Evolutionary conservation across 331 rosid genomes (phyloP).

Genomic region (Malus hybrid): DNA sequence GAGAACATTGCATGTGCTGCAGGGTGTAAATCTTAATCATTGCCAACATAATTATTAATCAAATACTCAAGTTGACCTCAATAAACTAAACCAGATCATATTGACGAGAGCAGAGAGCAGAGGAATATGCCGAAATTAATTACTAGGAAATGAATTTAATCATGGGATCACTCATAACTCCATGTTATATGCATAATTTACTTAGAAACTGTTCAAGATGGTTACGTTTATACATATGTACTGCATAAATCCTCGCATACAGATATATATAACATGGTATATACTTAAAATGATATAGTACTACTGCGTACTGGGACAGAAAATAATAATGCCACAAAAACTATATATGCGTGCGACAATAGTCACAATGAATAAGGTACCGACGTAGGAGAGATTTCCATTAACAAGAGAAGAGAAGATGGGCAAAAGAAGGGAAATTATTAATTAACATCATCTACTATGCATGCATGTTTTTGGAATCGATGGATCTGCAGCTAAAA

Average conservation of each 20-base stretch:
- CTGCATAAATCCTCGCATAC: no score
- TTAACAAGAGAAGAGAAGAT: not conserved
- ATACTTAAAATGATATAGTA: not conserved
- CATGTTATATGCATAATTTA: not conserved
- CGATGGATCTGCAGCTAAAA: not conserved
- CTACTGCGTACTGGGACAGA: not conserved
- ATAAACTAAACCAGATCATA: not conserved
- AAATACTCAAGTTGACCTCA: not conserved
- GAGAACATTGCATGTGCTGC: not conserved
- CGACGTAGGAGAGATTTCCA: not conserved
- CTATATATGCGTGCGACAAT: not conserved
- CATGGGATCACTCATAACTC: not conserved
- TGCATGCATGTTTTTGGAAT: not conserved
- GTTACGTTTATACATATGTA: not conserved
- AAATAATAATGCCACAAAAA: not conserved
- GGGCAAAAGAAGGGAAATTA: not conserved
- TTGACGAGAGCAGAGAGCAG: not conserved
- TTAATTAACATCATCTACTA: not conserved
- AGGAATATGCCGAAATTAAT: not conserved
- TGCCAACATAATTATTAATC: not conserved
- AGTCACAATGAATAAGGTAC: not conserved
- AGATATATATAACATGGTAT: no score
- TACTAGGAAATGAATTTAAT: not conserved
- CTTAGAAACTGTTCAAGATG: not conserved
- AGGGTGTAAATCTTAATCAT: not conserved